These are phyloP conservation scores for Pichia membranifaciens DNA, from an alignment of 805 yeast species.

Conservation along the genomic window DNA sequence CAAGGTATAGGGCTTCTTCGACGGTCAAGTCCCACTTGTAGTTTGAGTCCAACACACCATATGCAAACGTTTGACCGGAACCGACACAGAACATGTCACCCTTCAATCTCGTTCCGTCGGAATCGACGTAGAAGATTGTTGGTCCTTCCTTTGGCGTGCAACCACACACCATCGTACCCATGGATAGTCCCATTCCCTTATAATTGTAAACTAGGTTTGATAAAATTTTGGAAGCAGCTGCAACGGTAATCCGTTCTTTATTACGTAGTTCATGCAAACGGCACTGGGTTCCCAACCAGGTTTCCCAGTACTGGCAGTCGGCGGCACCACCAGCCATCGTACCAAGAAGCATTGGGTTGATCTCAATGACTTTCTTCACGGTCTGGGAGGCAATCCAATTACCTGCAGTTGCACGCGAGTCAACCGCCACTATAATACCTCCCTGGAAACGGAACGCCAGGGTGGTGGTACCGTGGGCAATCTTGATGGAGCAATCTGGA, in stretches of 20 bases:
- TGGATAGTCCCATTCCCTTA: slow-evolving; percentile 96
- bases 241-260: slow-evolving; percentile 90
- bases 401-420: slow-evolving; percentile 97
- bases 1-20: slow-evolving; percentile 90
- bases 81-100: slow-evolving; percentile 97
- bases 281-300: slow-evolving; percentile 97
- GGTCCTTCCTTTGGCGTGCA: slow-evolving; percentile 95
- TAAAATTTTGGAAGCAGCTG: slow-evolving; percentile 93
- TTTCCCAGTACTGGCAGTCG: slow-evolving; percentile 98
- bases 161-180: slow-evolving; percentile 99
- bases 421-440: slow-evolving; percentile 94
- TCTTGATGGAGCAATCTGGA: slow-evolving; percentile 91
- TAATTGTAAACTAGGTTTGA: slow-evolving; percentile 86
- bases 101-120: slow-evolving; percentile 91
- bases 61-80: slow-evolving; percentile 98
- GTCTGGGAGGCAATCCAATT: slow-evolving; percentile 98
- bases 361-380: slow-evolving; percentile 94
- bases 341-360: slow-evolving; percentile 90
- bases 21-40: slow-evolving; percentile 87
- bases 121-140: slow-evolving; percentile 90
- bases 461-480: slow-evolving; percentile 99
- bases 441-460: slow-evolving; percentile 93
- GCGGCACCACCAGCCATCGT: slow-evolving; percentile 99
- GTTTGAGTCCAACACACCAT: slow-evolving; percentile 93
- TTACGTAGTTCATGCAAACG: slow-evolving; percentile 90